Evolutionary conservation across 176 grass and related monocot species (phyloP), one percentile per base, ranked within the genome.

Genomic region (Triticum dicoccoides): DNA sequence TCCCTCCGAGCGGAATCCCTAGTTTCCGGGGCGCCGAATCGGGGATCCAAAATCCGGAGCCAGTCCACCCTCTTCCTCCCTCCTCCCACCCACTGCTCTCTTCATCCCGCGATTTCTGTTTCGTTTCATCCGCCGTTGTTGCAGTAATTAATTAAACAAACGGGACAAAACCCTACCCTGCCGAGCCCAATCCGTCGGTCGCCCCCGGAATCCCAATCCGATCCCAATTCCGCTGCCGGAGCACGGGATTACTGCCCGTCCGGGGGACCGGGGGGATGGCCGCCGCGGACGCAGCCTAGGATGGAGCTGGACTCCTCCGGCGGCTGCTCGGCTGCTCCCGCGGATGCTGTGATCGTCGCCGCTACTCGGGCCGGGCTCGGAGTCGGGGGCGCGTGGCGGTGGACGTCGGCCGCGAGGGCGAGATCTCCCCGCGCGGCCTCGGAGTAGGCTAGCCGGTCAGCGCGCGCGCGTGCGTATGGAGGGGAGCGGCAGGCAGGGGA

Each of bases 261-360:
- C 18, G 77, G 77, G 59, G 82, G 11, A 77, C 78, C 80, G 49
- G 34, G 52, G 87, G 80, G 86, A 82, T 77, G 10, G 85, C 89
- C 20, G 67, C 70, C 54, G 10, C 78, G 4, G 69, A 42, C 51
- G 23, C 79, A 29, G 72, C 77, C 67, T 91, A 91, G 90, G 78
- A 91, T 91, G 90, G 86, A 91, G 90, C 72, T 91, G 82, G 89
- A 91, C 70, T 91, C 86, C 62, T 88, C 82, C 62, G 86, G 89
- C 86, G 62, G 69, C 69, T 52, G 62, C 82, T 88, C 38, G n/a
- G 85, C 77, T 85, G 86, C 82, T 69, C 62, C 77, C 5, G 52
- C 29, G 69, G 77, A 69, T 54, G 85, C 76, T 91, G 82, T 85
- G 89, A 91, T 88, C 82, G 42, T 67, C 49, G 75, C 68, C 9